phyloP scores from a whole-genome alignment of 768 basidiomycete species.

The Scleroderma citrinum region DNA sequence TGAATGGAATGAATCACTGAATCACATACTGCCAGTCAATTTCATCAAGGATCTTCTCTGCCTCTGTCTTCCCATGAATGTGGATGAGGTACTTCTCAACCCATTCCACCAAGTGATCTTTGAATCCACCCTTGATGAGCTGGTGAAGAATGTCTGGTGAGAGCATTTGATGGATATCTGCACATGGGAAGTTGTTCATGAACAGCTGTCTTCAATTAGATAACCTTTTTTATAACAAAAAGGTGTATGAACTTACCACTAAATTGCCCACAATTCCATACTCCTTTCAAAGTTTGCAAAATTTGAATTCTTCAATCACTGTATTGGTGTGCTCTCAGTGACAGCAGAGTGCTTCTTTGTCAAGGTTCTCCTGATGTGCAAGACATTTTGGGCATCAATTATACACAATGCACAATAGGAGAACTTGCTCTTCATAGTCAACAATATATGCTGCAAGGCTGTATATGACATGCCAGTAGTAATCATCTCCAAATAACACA shows the following conservation, averaged over 20 bases:
- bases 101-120: constrained; percentile 37
- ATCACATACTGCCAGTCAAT: neutral
- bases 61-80: neutral
- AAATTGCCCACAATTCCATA: constrained; percentile 1
- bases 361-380: neutral
- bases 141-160: constrained; percentile 41
- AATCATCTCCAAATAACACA: constrained; percentile 13
- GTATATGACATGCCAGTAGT: constrained; percentile 12
- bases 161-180: constrained; percentile 32
- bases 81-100: neutral
- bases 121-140: constrained; percentile 41
- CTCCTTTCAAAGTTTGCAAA: constrained; percentile 17
- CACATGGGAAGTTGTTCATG: neutral
- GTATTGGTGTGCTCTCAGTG: constrained; percentile 15
- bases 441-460: constrained; percentile 5
- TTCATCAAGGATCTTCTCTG: neutral
- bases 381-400: constrained; percentile 15
- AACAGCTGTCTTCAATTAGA: neutral
- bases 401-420: constrained; percentile 11
- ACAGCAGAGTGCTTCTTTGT: constrained; percentile 1
- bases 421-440: constrained; percentile 16
- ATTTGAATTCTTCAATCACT: constrained; percentile 7
- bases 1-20: neutral
- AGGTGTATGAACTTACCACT: neutral
- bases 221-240: neutral